Evolutionary conservation across 345 rosid genomes (phyloP).

Genomic region (Viola odorata): DNA sequence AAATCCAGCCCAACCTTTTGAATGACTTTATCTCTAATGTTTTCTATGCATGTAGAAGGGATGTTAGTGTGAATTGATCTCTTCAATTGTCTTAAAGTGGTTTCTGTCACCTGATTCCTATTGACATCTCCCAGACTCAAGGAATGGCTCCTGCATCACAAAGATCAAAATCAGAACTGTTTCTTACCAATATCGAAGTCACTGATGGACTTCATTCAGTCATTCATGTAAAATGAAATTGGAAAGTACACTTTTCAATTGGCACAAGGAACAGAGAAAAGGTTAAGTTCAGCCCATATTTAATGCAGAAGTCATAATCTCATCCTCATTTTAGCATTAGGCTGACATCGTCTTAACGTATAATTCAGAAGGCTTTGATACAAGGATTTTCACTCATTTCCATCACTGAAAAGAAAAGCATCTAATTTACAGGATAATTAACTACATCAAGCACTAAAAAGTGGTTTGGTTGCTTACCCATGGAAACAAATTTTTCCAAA

Average conservation of each 20-base stretch:
- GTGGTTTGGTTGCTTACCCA: slow-evolving; percentile 22
- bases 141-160: slow-evolving; percentile 27
- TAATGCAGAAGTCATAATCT: too few species aligned
- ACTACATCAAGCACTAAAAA: neutral
- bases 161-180: neutral
- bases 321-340: too few species aligned
- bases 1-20: slow-evolving; percentile 33
- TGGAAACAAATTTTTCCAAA: slow-evolving; percentile 46
- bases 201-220: too few species aligned
- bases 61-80: slow-evolving; percentile 35
- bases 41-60: slow-evolving; percentile 36
- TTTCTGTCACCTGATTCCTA: slow-evolving; percentile 25
- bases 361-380: too few species aligned
- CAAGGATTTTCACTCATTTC: too few species aligned
- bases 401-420: too few species aligned
- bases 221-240: too few species aligned
- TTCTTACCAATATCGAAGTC: too few species aligned
- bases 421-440: neutral
- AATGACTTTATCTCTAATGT: slow-evolving; percentile 27
- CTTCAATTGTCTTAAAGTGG: slow-evolving; percentile 17
- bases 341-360: too few species aligned
- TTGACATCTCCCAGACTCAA: slow-evolving; percentile 13
- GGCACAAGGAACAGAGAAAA: too few species aligned
- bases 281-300: too few species aligned
- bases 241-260: too few species aligned